These are phyloP conservation scores for Salinomyces thailandicus DNA, from an alignment of 2,329 filamentous ascomycete species.

Conservation along the genomic window DNA sequence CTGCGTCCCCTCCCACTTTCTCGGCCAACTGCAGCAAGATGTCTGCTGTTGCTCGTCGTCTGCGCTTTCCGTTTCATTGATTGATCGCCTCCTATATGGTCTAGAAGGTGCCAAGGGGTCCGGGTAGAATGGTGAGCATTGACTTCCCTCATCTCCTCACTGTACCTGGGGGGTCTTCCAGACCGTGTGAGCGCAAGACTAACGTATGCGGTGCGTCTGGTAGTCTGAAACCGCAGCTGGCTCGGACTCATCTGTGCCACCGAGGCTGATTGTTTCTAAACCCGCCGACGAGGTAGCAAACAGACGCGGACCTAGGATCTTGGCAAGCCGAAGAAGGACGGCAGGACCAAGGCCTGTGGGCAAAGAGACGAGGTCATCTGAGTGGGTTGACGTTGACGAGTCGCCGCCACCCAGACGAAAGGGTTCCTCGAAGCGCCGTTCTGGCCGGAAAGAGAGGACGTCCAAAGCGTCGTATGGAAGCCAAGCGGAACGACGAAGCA, in stretches of 20 bases:
- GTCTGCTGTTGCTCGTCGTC: conserved; percentile 9
- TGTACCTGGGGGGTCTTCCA: no score
- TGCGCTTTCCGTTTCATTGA: conserved; percentile 14
- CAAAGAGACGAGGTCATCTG: conserved; percentile 13
- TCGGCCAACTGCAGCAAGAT: conserved; percentile 13
- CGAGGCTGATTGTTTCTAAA: conserved; percentile 15
- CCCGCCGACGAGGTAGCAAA: conserved; percentile 13
- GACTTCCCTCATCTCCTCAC: conserved; percentile 10
- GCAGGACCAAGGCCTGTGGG: conserved; percentile 11
- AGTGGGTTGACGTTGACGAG: conserved; percentile 23
- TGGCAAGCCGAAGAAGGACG: conserved; percentile 13
- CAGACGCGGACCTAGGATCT: conserved; percentile 6
- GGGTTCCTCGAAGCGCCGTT: not conserved
- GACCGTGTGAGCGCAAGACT: no score
- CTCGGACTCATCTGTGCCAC: conserved; percentile 14
- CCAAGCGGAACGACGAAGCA: conserved; percentile 1
- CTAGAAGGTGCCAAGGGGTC: conserved; percentile 9
- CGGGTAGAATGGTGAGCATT: conserved; percentile 18
- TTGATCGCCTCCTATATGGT: conserved; percentile 5
- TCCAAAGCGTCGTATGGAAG: conserved; percentile 1
- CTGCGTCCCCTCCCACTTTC: conserved; percentile 4
- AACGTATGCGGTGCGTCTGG: conserved; percentile 10
- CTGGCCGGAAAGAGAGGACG: conserved; percentile 3
- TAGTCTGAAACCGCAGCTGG: conserved; percentile 12
- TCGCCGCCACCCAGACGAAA: conserved; percentile 4